phyloP scores from a whole-genome alignment of 371 early-diverging fungal genomes.

The Mucor saturninus region DNA sequence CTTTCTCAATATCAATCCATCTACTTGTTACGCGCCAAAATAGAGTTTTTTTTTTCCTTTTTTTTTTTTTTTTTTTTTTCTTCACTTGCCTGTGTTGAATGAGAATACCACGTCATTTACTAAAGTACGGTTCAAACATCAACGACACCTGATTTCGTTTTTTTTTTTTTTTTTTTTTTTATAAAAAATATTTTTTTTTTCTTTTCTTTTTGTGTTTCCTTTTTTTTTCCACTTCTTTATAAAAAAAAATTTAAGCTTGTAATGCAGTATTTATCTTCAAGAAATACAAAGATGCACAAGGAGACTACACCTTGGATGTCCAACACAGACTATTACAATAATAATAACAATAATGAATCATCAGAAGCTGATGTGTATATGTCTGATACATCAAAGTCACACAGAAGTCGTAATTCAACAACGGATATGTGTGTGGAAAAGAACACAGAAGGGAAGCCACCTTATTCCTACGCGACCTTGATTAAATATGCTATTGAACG shows the following conservation, averaged over 20 bases:
- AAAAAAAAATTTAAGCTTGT: neutral
- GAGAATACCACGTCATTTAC: conserved; percentile 30
- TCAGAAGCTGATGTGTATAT: conserved; percentile 13
- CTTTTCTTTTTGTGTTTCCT: neutral
- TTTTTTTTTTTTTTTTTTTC: no score
- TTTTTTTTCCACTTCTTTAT: conserved; percentile 15
- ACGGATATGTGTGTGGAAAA: conserved; percentile 30
- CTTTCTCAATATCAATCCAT: neutral
- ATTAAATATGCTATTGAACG: conserved; percentile 87
- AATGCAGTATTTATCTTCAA: conserved; percentile 27
- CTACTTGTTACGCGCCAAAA: conserved; percentile 23
- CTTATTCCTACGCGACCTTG: conserved; percentile 86
- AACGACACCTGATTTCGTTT: conserved; percentile 24
- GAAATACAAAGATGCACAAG: conserved; percentile 15
- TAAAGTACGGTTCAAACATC: conserved; percentile 29
- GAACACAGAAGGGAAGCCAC: conserved; percentile 67
- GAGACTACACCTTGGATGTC: conserved; percentile 25
- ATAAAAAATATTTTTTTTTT: conserved; percentile 12
- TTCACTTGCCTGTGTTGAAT: neutral
- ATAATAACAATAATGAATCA: neutral
- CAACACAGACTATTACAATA: conserved; percentile 16
- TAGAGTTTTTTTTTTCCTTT: conserved; percentile 17
- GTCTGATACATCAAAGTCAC: conserved; percentile 22
- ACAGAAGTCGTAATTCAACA: conserved; percentile 16
- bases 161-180: conserved; percentile 19